Evolutionary conservation across 2,329 filamentous ascomycete species (phyloP).

Genomic region (Alternaria hordeiaustralica): DNA sequence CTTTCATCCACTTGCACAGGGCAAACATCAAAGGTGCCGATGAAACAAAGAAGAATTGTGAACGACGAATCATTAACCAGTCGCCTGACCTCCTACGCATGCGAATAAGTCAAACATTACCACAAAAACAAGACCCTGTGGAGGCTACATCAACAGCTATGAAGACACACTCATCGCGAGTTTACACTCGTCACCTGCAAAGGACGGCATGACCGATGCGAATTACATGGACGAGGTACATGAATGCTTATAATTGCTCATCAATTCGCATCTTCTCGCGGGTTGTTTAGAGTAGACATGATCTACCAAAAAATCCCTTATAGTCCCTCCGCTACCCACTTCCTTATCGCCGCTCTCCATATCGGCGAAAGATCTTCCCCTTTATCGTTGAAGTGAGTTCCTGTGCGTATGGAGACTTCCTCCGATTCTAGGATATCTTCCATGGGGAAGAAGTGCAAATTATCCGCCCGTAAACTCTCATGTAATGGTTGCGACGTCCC

Average conservation of each 20-base stretch:
- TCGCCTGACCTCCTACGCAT: background rate
- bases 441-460: background rate
- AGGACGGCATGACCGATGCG: background rate
- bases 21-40: background rate
- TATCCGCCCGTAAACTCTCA: background rate
- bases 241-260: background rate
- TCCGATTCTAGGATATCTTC: background rate
- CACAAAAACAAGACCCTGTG: background rate
- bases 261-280: background rate
- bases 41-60: background rate
- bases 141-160: background rate
- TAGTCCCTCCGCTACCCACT: background rate
- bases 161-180: background rate
- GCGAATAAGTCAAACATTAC: background rate
- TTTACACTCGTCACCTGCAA: background rate
- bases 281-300: background rate
- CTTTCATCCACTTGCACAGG: background rate
- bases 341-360: background rate
- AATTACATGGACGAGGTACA: background rate
- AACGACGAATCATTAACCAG: background rate
- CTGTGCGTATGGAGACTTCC: background rate
- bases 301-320: background rate
- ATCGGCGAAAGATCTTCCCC: background rate
- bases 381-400: background rate
- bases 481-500: background rate